Base-by-base conservation (phyloP, 2,329 filamentous ascomycete genomes). In the Parafenestella ontariensis region DNA sequence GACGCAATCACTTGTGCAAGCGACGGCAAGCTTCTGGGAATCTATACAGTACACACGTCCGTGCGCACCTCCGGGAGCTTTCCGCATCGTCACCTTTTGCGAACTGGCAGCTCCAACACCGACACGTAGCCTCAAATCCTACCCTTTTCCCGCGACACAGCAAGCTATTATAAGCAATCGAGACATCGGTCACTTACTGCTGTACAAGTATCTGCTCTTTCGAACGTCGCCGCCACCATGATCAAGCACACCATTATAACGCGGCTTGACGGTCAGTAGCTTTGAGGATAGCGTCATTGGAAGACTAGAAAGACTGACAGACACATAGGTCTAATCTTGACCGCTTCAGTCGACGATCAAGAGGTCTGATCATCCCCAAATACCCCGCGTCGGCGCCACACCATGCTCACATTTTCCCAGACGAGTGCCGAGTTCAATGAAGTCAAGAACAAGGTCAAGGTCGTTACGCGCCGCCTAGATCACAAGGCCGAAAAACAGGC, bases 221-320 rank as follows among this genome's bases (percentile, higher is more conserved):
- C 18, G 15, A 40, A 33, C 36, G 17, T 46, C 21, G 44, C 44
- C 46, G 52, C 46, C 40, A 47, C 49, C 33, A 95, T 94, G 92
- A 94, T 96, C 71, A 87, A 86, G 76, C 95, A 93, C 70, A 99
- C 94, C 48, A 91, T 96, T 80, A 96, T 99, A 80, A 89, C 92
- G 63, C 86, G 95, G 78, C 85, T 98, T 46, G 95, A 98, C 79
- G 94, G 92, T 95, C 43, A 56, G 59, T 51, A 48, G 33, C 40
- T 39, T 29, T 26, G 46, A 42, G 3, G 11, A 13, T 23, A 15
- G 47, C 36, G 33, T 57, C 44, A 47, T 52, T 54, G 41, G 20
- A 48, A 24, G 28, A 17, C 10, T 31, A 29, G 18, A 5, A 31
- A 45, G 49, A 21, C 68, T 75, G 53, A 74, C 59, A 50, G 11